Percentiles rank a stretch among this genome's conserved stretches.
phyloP scores from a whole-genome alignment of 2,329 filamentous ascomycete species.

The Spiromastix sp. region DNA sequence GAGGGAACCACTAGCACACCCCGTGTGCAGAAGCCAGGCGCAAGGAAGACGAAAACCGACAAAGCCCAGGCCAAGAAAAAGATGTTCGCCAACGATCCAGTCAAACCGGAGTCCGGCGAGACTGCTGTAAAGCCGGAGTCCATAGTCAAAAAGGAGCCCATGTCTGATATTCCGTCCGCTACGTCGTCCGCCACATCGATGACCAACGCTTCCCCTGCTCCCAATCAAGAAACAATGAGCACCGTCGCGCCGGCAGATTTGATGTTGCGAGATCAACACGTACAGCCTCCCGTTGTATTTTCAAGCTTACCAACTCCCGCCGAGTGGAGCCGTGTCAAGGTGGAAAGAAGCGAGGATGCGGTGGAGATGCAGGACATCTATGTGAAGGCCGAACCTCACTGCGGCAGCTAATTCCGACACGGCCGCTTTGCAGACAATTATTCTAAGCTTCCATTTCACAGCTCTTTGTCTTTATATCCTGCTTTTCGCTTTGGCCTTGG shows the following conservation, averaged over 20 bases:
- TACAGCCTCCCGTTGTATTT: conserved; percentile 7
- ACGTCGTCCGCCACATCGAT: not conserved
- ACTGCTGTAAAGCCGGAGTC: conserved; percentile 1
- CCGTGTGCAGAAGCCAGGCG: conserved; percentile 11
- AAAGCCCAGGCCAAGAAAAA: conserved; percentile 12
- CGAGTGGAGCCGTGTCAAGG: conserved; percentile 18
- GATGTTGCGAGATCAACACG: conserved; percentile 8
- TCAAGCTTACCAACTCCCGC: conserved; percentile 8
- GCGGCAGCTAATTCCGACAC: not conserved
- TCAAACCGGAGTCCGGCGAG: not conserved
- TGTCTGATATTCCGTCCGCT: conserved; percentile 4
- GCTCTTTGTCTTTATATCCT: no score
- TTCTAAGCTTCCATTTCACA: no score
- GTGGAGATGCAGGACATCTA: conserved; percentile 9
- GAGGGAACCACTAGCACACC: conserved; percentile 30
- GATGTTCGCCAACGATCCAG: conserved; percentile 7
- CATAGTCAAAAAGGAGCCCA: conserved; percentile 6
- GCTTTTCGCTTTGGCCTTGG: no score
- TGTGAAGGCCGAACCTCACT: conserved; percentile 16
- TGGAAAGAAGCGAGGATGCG: conserved; percentile 12
- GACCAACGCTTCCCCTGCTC: not conserved
- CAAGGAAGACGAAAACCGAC: conserved; percentile 19
- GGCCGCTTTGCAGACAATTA: no score
- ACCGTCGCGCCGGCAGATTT: conserved; percentile 15
- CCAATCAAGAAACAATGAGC: conserved; percentile 3